Base-by-base conservation (phyloP, 192 early-diverging fungal species). In the Phycomyces blakesleeanus region DNA sequence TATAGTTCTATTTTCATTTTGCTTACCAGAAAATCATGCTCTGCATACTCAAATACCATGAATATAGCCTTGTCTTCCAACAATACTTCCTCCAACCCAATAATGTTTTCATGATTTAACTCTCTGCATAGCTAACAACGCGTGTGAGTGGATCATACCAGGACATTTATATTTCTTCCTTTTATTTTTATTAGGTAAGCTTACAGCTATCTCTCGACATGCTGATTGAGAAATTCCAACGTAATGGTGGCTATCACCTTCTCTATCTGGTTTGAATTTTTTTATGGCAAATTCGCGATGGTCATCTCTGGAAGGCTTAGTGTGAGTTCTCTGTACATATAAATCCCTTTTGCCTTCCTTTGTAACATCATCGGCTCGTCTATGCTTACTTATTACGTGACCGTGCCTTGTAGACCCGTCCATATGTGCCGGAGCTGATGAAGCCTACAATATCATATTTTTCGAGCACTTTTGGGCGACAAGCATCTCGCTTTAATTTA, bases 41-140 rank as follows among this genome's bases (percentile, higher is more conserved):
- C 95, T 5, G 95, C 93, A 71, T 95, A 98, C 44, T 97, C 95
- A 84, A 98, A 92, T 38, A 98, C 89, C 93, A 98, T 96, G 59
- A 91, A 87, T 34, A 98, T 96, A 6, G 91, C 90, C 57, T 92
- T 89, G 71, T 98, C 95, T 57, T 96, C 93, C 53, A 97, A 69
- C 0, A 95, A 64, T 0, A 98, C 95, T 68, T 98, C 93, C 68
- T 91, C 84, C 20, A 96, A 72, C 51, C 83, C 81, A 16, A 96
- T 82, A 53, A 96, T 82, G 74, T 98, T 98, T 60, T 91, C 89
- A 56, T 98, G 94, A 42, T 78, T 78, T 39, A 98, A 81, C 68
- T 98, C 95, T 26, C 92, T 82, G 58, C 94, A 96, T 40, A 98
- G 77, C 77, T 87, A 60, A 29, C 14, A 55, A 34, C 29, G 7